These are phyloP conservation scores for Neurospora terricola DNA, from an alignment of 495 filamentous ascomycete genomes.

Conservation along the genomic window DNA sequence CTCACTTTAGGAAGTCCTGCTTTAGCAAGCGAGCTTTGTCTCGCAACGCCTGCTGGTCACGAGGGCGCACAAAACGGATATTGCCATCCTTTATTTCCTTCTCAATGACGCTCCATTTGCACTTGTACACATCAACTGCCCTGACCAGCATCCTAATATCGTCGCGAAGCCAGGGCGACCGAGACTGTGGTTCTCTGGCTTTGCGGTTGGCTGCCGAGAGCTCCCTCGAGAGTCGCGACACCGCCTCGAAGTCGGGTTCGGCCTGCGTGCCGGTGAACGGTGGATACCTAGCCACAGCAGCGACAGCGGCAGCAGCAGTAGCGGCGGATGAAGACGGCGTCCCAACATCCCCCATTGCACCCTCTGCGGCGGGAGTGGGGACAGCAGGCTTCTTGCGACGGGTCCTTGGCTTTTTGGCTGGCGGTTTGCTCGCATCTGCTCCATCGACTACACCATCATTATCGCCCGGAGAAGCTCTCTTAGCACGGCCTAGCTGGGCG, in stretches of 20 bases:
- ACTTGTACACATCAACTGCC: conserved; percentile 38
- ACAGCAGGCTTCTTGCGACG: conserved; percentile 12
- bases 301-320: not conserved
- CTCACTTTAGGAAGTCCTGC: conserved; percentile 48
- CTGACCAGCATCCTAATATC: conserved; percentile 41
- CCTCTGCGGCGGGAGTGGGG: not conserved
- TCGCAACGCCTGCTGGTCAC: conserved; percentile 53
- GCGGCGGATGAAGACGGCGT: not conserved
- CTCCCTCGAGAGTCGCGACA: conserved; percentile 15
- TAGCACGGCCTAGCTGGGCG: conserved; percentile 6
- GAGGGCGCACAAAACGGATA: conserved; percentile 28
- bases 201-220: conserved; percentile 17
- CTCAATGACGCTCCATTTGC: conserved; percentile 45
- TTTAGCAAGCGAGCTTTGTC: conserved; percentile 61
- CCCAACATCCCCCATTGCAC: not conserved
- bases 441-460: not conserved
- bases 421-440: not conserved
- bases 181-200: conserved; percentile 29
- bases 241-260: conserved; percentile 17
- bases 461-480: conserved; percentile 7
- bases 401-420: conserved; percentile 12
- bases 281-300: conserved; percentile 14
- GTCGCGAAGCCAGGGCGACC: conserved; percentile 32
- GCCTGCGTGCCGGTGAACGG: conserved; percentile 9
- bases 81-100: conserved; percentile 17